Evolutionary conservation across 2,329 filamentous ascomycete genomes (phyloP).

Genomic region (Aspergillus quadricinctus): DNA sequence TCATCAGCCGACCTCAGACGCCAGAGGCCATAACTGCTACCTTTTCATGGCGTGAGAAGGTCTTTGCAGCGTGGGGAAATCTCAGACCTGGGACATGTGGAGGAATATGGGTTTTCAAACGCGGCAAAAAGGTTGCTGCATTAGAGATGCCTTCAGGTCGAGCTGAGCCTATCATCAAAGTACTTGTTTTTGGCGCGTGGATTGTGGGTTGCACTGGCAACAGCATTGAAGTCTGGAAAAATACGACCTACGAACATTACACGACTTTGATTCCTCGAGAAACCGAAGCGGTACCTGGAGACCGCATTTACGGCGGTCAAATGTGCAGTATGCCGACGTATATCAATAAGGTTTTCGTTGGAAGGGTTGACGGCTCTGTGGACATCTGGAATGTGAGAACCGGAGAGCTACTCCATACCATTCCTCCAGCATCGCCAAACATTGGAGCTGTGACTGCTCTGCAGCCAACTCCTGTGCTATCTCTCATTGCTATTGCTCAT

Average conservation of each 20-base stretch:
- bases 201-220: slow-evolving; percentile 73
- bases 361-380: slow-evolving; percentile 78
- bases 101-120: slow-evolving; percentile 87
- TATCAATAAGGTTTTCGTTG: slow-evolving; percentile 92
- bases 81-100: slow-evolving; percentile 35
- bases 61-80: slow-evolving; percentile 87
- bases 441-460: slow-evolving; percentile 82
- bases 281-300: slow-evolving; percentile 52
- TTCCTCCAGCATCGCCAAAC: slow-evolving; percentile 68
- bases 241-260: slow-evolving; percentile 77
- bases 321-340: slow-evolving; percentile 90
- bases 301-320: slow-evolving; percentile 69
- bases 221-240: slow-evolving; percentile 85
- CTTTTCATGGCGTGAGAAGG: slow-evolving; percentile 76
- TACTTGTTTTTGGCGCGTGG: slow-evolving; percentile 87
- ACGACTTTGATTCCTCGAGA: slow-evolving; percentile 67
- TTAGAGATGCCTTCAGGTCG: slow-evolving; percentile 62
- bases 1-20: slow-evolving; percentile 87
- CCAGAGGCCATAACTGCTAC: slow-evolving; percentile 82
- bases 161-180: slow-evolving; percentile 67
- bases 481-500: slow-evolving; percentile 83
- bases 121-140: slow-evolving; percentile 78
- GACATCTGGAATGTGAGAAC: slow-evolving; percentile 98
- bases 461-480: slow-evolving; percentile 77
- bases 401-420: slow-evolving; percentile 83